Conservation (phyloP, 495 filamentous ascomycete genomes). For the Elasticomyces elasticus region DNA sequence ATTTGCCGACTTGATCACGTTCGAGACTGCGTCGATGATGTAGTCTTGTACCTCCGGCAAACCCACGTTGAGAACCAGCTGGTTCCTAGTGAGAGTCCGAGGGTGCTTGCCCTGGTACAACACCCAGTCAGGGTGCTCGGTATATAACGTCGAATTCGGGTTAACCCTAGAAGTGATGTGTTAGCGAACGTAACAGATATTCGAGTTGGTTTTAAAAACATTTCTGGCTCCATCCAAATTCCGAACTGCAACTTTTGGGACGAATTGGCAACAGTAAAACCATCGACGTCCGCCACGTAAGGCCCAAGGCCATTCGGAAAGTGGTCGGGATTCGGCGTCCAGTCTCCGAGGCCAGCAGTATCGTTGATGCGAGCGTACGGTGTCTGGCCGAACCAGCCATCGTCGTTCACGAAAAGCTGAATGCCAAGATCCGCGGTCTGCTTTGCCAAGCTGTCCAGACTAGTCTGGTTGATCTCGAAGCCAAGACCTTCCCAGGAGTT, state of each 20-base stretch:
- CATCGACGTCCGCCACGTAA: slow-evolving; percentile 37
- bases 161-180: too few species aligned
- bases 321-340: slow-evolving; percentile 41
- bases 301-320: slow-evolving; percentile 44
- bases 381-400: slow-evolving; percentile 49
- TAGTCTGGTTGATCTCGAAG: slow-evolving; percentile 40
- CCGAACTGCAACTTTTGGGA: slow-evolving; percentile 41
- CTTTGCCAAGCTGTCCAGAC: slow-evolving; percentile 39
- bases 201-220: too few species aligned
- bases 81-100: slow-evolving; percentile 40
- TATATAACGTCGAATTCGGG: slow-evolving; percentile 43
- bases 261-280: slow-evolving; percentile 34
- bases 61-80: slow-evolving; percentile 45
- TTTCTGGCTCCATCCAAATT: slow-evolving; percentile 50
- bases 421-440: slow-evolving; percentile 43
- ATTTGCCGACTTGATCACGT: slow-evolving; percentile 38
- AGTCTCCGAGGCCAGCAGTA: slow-evolving; percentile 44
- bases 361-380: slow-evolving; percentile 41
- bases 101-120: slow-evolving; percentile 43
- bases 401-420: slow-evolving; percentile 46
- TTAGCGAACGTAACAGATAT: too few species aligned
- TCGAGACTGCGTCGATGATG: slow-evolving; percentile 41
- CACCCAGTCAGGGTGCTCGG: slow-evolving; percentile 46
- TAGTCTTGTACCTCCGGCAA: slow-evolving; percentile 46
- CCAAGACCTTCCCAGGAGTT: slow-evolving; percentile 51